Conservation (phyloP, 2,329 filamentous ascomycete species). For the Diaporthe sp. region DNA sequence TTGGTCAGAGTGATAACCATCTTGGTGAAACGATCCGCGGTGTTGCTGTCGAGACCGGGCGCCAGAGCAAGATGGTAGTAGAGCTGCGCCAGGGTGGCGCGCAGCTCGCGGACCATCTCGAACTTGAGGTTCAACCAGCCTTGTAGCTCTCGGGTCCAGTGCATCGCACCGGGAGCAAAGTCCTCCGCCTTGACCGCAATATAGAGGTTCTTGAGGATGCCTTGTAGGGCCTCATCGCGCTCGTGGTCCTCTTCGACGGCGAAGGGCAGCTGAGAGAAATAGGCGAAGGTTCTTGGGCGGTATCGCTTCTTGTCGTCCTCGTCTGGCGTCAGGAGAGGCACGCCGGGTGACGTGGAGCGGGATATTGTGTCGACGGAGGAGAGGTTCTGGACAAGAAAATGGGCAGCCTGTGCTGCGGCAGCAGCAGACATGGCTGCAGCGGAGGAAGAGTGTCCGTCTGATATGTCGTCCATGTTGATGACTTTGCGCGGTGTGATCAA, state of each 20-base stretch:
- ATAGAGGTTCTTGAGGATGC: constrained; percentile 94
- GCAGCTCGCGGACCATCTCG: constrained; percentile 87
- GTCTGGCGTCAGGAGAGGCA: constrained; percentile 61
- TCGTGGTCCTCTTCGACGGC: constrained; percentile 83
- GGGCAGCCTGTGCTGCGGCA: constrained; percentile 51
- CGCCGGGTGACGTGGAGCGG: constrained; percentile 86
- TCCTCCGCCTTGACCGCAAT: constrained; percentile 92
- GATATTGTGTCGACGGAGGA: constrained; percentile 77
- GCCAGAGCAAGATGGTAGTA: constrained; percentile 96
- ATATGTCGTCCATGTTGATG: constrained; percentile 52
- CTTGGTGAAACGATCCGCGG: constrained; percentile 91
- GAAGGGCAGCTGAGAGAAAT: constrained; percentile 92
- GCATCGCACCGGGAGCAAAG: constrained; percentile 91
- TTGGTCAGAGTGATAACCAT: constrained; percentile 98
- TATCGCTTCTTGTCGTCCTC: constrained; percentile 74
- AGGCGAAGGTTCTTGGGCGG: constrained; percentile 91
- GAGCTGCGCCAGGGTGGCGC: constrained; percentile 86
- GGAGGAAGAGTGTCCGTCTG: constrained; percentile 41
- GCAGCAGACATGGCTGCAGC: constrained; percentile 53
- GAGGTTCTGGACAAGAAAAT: constrained; percentile 55
- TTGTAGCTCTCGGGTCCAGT: constrained; percentile 97
- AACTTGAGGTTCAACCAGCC: constrained; percentile 98
- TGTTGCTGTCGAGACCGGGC: constrained; percentile 84
- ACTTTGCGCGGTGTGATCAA: background rate
- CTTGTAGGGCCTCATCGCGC: constrained; percentile 82